Percentiles rank a stretch among this genome's conserved stretches.
phyloP scores from a whole-genome alignment of 2,329 filamentous ascomycete species.

The Fusarium ambrosium region DNA sequence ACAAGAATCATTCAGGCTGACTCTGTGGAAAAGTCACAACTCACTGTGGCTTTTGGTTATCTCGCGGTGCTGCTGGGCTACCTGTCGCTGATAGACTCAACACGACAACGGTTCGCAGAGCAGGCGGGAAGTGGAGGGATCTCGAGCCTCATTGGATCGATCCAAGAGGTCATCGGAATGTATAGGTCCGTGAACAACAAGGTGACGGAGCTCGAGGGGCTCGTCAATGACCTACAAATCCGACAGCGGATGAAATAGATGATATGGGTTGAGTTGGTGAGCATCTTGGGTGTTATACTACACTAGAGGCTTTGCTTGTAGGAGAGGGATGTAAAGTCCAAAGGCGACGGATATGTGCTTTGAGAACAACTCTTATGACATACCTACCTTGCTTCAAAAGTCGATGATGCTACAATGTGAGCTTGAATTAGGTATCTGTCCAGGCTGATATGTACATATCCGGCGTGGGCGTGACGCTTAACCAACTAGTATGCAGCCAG shows the following conservation, averaged over 20 bases:
- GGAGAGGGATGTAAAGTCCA: conserved; percentile 7
- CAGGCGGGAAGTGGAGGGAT: conserved; percentile 61
- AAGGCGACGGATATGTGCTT: neutral
- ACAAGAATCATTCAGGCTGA: conserved; percentile 65
- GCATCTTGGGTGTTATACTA: conserved; percentile 22
- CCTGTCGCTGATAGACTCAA: conserved; percentile 71
- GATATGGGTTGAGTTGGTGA: conserved; percentile 8
- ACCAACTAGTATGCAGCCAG: conserved; percentile 15
- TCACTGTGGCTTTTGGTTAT: conserved; percentile 89
- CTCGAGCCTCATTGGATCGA: conserved; percentile 62
- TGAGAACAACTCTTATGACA: neutral
- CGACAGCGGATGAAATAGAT: conserved; percentile 30
- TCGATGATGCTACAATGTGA: neutral
- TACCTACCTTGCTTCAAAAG: neutral
- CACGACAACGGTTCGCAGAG: conserved; percentile 58
- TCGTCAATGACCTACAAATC: conserved; percentile 54
- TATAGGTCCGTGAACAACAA: conserved; percentile 64
- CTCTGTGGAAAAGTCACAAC: conserved; percentile 79
- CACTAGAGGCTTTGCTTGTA: conserved; percentile 26
- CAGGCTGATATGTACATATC: neutral
- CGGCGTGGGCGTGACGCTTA: conserved; percentile 5
- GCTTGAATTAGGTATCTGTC: neutral
- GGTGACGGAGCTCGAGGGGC: conserved; percentile 54
- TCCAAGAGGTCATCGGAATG: conserved; percentile 68
- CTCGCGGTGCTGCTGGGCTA: conserved; percentile 87